Percentiles rank a stretch among this genome's conserved stretches.
These are phyloP conservation scores for Populus tremula DNA, from an alignment of 345 rosid genomes.

Conservation along the genomic window DNA sequence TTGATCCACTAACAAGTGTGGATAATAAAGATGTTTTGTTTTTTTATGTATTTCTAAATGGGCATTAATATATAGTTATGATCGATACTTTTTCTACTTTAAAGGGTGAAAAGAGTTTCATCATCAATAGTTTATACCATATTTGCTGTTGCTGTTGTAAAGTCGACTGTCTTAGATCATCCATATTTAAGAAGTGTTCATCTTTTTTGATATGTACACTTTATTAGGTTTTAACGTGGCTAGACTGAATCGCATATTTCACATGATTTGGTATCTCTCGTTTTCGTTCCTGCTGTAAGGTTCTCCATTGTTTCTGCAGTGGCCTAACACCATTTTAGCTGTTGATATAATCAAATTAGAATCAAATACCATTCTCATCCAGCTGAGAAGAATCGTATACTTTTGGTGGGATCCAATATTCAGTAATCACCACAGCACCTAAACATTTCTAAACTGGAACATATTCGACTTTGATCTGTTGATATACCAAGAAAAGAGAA, in stretches of 20 bases:
- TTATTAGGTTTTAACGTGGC: no score
- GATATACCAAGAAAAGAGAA: no score
- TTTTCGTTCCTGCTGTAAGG: neutral
- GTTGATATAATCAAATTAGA: neutral
- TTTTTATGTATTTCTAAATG: neutral
- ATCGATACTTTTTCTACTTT: neutral
- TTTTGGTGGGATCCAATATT: no score
- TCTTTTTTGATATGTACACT: neutral
- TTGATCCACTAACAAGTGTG: slow-evolving; percentile 45
- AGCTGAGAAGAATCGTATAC: no score
- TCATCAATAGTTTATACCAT: neutral
- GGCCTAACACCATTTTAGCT: neutral
- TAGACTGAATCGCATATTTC: neutral
- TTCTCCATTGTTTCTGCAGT: no score
- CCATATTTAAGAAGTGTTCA: neutral
- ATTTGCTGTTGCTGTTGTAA: neutral
- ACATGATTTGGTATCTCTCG: neutral
- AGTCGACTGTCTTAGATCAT: neutral
- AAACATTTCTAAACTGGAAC: no score
- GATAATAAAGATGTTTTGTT: slow-evolving; percentile 30
- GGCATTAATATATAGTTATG: neutral
- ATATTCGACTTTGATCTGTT: no score
- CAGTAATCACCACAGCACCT: no score
- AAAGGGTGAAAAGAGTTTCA: neutral
- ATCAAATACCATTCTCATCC: no score